Conservation (phyloP, 208 protist species). For the Crithidia thermophila region DNA sequence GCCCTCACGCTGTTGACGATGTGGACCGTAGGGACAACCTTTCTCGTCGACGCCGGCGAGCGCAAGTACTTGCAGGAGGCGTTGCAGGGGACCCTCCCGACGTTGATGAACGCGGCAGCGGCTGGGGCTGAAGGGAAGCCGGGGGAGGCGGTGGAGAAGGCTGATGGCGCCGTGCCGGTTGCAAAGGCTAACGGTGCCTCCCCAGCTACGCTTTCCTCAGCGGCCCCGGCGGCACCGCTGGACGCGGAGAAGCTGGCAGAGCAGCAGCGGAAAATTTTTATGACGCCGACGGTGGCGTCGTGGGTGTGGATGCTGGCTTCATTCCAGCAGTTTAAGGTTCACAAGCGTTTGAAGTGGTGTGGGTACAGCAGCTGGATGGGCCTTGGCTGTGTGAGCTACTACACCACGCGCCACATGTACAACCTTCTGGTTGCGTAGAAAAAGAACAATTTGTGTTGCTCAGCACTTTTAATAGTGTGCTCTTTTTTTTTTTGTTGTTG, state of each 20-base stretch:
- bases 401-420: conserved; percentile 67
- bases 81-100: conserved; percentile 11
- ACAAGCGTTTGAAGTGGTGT: conserved; percentile 76
- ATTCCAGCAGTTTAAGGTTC: conserved; percentile 77
- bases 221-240: background rate
- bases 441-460: too few relatives aligned
- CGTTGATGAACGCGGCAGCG: background rate
- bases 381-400: conserved; percentile 63
- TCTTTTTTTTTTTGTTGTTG: conserved; percentile 22
- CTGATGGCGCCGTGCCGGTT: background rate
- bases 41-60: conserved; percentile 62
- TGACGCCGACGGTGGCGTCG: conserved; percentile 63
- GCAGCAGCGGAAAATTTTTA: conserved; percentile 54
- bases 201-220: background rate
- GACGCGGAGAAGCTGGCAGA: conserved; percentile 16
- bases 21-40: conserved; percentile 77
- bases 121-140: background rate
- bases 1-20: conserved; percentile 69
- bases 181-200: background rate
- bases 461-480: background rate
- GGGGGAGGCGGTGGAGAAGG: background rate
- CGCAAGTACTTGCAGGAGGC: conserved; percentile 53
- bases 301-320: conserved; percentile 86
- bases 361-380: conserved; percentile 87
- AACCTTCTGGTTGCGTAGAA: conserved; percentile 39